Evolutionary conservation across 495 filamentous ascomycete genomes (phyloP), one percentile per base, ranked within the genome.

Genomic region (Talaromyces liani): DNA sequence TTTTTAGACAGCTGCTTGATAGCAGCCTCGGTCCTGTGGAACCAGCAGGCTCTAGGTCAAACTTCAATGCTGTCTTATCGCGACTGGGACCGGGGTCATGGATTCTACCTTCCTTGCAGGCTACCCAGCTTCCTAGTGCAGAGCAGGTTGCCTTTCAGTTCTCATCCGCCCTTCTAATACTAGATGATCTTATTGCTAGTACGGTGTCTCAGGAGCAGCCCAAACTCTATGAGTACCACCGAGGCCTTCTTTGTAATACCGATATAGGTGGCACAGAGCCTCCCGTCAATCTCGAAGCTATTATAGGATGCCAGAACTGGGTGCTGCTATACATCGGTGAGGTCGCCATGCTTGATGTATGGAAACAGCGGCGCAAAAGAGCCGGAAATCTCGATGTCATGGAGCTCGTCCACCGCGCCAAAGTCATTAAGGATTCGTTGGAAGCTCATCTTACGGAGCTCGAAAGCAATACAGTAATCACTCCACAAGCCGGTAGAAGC

Each of bases 101-200:
- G 34, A 68, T 70, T 54, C 65, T 71, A 54, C 24, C 67, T 22
- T 39, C 61, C 27, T 29, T 29, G 53, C 68, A 63, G 63, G 22
- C 58, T 25, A 58, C 60, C 58, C 69, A 70, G 27, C 69, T 74
- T 14, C 76, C 71, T 62, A 81, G 70, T 22, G 67, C 81, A 6
- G 80, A 82, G 54, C 80, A 84, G 65, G 76, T 81, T 0, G 79
- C 78, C 29, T 77, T 84, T 59, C 74, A 75, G n/a, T 85, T 85
- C 68, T 82, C 73, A 24, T 74, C 80, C 6, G 69, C 80, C 6
- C 70, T 80, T 45, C 67, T 84, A 25, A 67, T 84, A 12, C 69
- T 80, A n/a, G 75, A 79, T 62, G 83, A 84, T 65, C 74, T 80
- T 55, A 66, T 85, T 12, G 76, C 77, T 18, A 80, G 80, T 70